Percentiles rank a stretch among this genome's conserved stretches.
These are phyloP conservation scores for Leccinum uliginosum DNA, from an alignment of 768 basidiomycete species.

Conservation along the genomic window DNA sequence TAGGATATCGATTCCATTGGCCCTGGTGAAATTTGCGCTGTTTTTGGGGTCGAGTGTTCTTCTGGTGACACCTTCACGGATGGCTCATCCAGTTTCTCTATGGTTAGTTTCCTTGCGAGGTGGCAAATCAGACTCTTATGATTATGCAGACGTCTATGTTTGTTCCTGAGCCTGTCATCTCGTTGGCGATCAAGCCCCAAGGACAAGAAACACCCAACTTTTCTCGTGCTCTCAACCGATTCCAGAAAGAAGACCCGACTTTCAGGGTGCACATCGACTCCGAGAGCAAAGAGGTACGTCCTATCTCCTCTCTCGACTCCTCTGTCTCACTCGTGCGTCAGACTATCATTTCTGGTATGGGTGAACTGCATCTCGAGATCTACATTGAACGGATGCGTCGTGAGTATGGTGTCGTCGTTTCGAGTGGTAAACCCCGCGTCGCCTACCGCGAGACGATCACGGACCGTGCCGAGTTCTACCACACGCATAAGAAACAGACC, in stretches of 20 bases:
- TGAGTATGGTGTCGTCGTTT: conserved; percentile 91
- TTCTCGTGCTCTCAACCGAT: conserved; percentile 92
- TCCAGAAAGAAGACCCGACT: conserved; percentile 98
- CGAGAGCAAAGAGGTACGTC: conserved; percentile 84
- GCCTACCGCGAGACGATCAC: conserved; percentile 96
- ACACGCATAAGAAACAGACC: conserved; percentile 97
- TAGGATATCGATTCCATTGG: conserved; percentile 92
- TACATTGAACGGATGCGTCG: conserved; percentile 99
- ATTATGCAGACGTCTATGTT: conserved; percentile 85
- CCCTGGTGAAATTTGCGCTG: conserved; percentile 98
- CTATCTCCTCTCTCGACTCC: background rate
- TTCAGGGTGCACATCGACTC: conserved; percentile 95
- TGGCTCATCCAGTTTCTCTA: conserved; percentile 82
- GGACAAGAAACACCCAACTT: conserved; percentile 95
- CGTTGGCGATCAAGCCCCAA: conserved; percentile 85
- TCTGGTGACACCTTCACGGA: conserved; percentile 98
- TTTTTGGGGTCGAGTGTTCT: conserved; percentile 98
- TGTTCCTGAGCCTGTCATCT: conserved; percentile 98
- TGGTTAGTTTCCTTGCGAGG: conserved; percentile 51
- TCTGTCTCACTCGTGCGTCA: conserved; percentile 27
- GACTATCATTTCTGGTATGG: conserved; percentile 99
- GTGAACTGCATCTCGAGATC: conserved; percentile 96
- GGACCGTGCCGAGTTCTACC: conserved; percentile 74
- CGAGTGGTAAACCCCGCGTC: conserved; percentile 93
- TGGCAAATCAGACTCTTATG: background rate